These are phyloP conservation scores for Lyophyllum semitale DNA, from an alignment of 768 basidiomycete species.

Conservation along the genomic window DNA sequence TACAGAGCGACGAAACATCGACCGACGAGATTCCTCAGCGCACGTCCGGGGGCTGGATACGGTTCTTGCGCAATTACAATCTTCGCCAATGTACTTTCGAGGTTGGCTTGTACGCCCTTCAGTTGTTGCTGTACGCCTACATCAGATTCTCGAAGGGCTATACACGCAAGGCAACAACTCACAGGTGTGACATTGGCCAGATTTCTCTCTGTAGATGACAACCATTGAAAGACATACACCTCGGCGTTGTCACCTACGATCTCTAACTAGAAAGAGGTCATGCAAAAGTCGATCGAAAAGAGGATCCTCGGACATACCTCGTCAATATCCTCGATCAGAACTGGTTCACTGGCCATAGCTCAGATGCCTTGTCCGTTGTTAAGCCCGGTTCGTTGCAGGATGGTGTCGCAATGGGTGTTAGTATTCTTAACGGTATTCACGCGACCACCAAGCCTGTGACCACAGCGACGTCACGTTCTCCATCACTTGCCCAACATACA, in stretches of 20 bases:
- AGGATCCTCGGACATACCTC: conserved; percentile 21
- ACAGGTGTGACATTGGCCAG: conserved; percentile 55
- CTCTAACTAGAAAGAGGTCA: conserved; percentile 49
- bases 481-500: no score
- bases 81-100: conserved; percentile 69
- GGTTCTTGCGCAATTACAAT: conserved; percentile 62
- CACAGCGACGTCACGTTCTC: no score
- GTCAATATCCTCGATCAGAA: conserved; percentile 28
- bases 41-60: conserved; percentile 86
- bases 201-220: conserved; percentile 63
- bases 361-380: no score
- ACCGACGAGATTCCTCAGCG: conserved; percentile 75
- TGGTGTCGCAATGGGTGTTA: no score
- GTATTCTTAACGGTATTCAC: no score
- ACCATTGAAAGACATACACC: conserved; percentile 84
- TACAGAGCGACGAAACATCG: conserved; percentile 78
- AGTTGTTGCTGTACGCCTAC: conserved; percentile 55
- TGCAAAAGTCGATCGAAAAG: background rate
- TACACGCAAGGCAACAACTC: conserved; percentile 25
- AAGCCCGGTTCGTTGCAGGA: no score
- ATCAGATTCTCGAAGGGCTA: conserved; percentile 7
- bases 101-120: conserved; percentile 58
- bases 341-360: conserved; percentile 9
- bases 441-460: no score
- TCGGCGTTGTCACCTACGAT: conserved; percentile 76